Conservation (phyloP, 169 alveolate genomes). For the Plasmodium vivax region DNA sequence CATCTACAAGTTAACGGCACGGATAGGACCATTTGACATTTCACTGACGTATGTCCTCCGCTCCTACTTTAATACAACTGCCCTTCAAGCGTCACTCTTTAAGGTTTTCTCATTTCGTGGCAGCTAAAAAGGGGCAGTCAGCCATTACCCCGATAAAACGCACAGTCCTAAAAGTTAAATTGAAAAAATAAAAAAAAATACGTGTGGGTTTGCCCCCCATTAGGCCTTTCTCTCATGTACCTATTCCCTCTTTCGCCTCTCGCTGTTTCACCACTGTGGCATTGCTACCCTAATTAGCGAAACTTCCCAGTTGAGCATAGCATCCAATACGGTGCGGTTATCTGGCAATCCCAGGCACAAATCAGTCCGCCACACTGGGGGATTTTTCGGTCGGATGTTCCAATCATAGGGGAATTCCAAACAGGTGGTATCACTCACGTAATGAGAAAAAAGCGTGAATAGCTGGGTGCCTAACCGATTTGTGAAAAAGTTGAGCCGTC, state of each 20-base stretch:
- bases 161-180: no score
- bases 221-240: background rate
- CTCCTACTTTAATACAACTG: background rate
- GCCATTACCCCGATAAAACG: no score
- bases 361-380: background rate
- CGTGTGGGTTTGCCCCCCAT: background rate
- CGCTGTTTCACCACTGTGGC: background rate
- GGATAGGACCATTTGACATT: no score
- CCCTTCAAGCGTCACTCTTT: background rate
- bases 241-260: background rate
- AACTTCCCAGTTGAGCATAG: background rate
- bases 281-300: background rate
- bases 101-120: background rate
- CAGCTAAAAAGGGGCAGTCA: background rate
- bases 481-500: background rate
- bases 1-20: no score
- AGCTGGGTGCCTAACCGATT: background rate
- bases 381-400: background rate
- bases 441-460: background rate
- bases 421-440: background rate
- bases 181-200: background rate
- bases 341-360: background rate
- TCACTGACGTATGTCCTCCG: no score
- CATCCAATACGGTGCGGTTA: background rate
- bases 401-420: background rate